Conservation (phyloP, 768 basidiomycete species). For the Suillus variegatus region DNA sequence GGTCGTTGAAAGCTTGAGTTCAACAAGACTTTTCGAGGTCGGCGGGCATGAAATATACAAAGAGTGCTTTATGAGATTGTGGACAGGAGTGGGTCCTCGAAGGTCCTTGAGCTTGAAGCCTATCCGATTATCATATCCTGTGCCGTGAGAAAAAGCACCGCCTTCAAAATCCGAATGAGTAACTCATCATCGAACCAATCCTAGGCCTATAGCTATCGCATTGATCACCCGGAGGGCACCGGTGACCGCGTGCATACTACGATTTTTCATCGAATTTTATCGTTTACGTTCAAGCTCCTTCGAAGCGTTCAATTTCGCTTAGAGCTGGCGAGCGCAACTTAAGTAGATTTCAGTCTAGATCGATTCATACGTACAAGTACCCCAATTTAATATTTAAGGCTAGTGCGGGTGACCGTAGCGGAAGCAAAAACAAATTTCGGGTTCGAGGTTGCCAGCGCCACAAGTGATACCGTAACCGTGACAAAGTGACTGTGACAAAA, state of each 20-base stretch:
- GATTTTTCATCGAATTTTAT: no score
- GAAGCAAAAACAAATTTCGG: no score
- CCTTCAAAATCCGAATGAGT: background rate
- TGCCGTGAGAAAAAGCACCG: background rate
- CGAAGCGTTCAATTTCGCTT: no score
- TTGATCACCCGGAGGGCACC: no score
- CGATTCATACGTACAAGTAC: background rate
- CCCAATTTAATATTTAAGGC: background rate
- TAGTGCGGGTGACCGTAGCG: no score
- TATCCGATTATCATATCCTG: background rate
- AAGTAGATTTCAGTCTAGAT: background rate
- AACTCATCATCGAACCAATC: no score
- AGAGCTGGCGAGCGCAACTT: background rate
- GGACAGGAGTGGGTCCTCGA: conserved; percentile 4
- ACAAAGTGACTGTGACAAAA: no score
- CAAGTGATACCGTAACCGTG: no score
- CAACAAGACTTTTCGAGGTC: background rate
- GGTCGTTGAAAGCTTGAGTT: background rate
- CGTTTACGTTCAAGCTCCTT: no score
- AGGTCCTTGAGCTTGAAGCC: background rate
- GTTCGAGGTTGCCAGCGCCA: no score
- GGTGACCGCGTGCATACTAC: no score
- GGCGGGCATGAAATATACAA: background rate
- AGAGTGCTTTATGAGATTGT: background rate
- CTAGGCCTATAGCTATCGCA: background rate